A percentile compares a stretch with the other conserved stretches of the same genome.
phyloP scores from a whole-genome alignment of 1,284 basidiomycete genomes.

The Cutaneotrichosporon spelunceum region DNA sequence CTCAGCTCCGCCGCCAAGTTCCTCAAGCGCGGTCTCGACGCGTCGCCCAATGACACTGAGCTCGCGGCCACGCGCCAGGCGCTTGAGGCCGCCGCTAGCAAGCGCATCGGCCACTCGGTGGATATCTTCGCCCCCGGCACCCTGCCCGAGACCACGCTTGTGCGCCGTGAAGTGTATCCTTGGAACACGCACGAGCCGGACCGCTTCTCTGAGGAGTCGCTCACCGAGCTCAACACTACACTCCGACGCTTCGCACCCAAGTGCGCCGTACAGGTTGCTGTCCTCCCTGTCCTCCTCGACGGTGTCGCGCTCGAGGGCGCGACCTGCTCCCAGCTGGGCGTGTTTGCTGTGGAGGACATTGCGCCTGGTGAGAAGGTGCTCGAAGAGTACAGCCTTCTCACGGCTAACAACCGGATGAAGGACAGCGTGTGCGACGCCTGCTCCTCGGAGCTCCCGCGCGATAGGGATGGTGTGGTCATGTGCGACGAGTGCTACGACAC shows the following conservation, averaged over 20 bases:
- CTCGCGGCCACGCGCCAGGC: neutral
- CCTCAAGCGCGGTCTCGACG: constrained; percentile 13
- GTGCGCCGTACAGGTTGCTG: constrained; percentile 16
- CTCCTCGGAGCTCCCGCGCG: constrained; percentile 12
- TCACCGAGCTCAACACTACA: constrained; percentile 15
- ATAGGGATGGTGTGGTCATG: constrained; percentile 4
- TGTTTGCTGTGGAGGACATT: constrained; percentile 23
- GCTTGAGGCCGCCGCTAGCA: constrained; percentile 2
- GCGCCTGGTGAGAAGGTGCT: constrained; percentile 21
- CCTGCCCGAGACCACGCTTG: constrained; percentile 11
- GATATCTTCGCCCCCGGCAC: constrained; percentile 6
- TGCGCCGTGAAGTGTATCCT: constrained; percentile 19
- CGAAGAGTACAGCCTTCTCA: constrained; percentile 20
- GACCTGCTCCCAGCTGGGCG: constrained; percentile 19
- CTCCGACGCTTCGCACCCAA: constrained; percentile 14
- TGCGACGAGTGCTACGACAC: constrained; percentile 21
- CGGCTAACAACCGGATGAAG: constrained; percentile 20
- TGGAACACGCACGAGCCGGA: constrained; percentile 23
- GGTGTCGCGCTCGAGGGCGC: constrained; percentile 6
- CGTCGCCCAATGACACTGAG: neutral
- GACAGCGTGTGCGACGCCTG: constrained; percentile 24
- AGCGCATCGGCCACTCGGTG: constrained; percentile 2
- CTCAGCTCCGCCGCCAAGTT: constrained; percentile 17
- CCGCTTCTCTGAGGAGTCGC: constrained; percentile 13
- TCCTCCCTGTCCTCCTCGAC: constrained; percentile 15